phyloP scores from a whole-genome alignment of 2,329 filamentous ascomycete genomes.

The Sporothrix schenckii region DNA sequence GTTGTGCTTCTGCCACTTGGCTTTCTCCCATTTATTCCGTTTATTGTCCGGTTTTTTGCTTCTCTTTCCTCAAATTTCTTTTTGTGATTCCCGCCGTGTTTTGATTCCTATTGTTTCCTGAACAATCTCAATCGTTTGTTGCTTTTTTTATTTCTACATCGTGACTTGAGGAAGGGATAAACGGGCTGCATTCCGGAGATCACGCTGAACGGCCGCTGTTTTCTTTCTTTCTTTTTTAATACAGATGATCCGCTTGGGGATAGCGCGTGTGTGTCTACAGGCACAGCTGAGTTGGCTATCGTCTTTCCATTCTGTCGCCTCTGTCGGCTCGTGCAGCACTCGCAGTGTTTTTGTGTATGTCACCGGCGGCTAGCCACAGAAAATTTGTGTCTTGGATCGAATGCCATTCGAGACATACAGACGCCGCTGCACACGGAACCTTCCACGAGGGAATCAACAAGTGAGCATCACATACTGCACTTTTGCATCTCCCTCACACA shows the following conservation, averaged over 20 bases:
- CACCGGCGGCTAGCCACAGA: constrained; percentile 3
- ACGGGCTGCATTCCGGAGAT: background rate
- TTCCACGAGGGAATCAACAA: background rate
- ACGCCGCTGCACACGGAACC: background rate
- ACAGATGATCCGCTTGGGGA: background rate
- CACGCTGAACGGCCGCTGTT: constrained; percentile 28
- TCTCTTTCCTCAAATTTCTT: background rate
- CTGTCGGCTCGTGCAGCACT: background rate
- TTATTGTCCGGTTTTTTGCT: background rate
- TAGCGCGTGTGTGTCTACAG: background rate
- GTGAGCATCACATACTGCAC: background rate
- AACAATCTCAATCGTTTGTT: background rate
- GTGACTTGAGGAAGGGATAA: background rate
- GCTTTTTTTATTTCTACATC: background rate
- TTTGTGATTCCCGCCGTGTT: constrained; percentile 23
- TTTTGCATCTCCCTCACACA: background rate
- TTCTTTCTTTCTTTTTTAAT: background rate
- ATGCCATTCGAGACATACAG: constrained; percentile 5
- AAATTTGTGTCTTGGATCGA: background rate
- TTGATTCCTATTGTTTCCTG: background rate
- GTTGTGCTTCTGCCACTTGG: background rate
- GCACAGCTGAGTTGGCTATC: background rate
- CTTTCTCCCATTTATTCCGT: background rate
- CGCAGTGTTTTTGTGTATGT: background rate
- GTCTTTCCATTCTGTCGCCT: background rate